Evolutionary conservation across 2,329 filamentous ascomycete genomes (phyloP).

Genomic region (Dendryphion nanum): DNA sequence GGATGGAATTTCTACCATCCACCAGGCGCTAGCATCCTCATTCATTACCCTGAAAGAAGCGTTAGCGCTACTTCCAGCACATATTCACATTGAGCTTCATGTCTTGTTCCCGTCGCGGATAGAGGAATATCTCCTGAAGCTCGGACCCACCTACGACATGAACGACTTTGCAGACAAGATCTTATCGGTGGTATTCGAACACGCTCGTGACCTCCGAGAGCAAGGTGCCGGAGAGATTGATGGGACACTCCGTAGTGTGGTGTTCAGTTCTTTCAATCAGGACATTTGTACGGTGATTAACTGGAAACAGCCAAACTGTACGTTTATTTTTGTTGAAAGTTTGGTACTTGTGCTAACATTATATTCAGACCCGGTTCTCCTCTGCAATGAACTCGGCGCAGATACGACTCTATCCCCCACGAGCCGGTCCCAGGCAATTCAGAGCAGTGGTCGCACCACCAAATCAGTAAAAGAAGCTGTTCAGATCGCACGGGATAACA

Average conservation of each 20-base stretch:
- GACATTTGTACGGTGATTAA: slow-evolving; percentile 91
- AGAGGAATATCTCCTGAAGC: slow-evolving; percentile 68
- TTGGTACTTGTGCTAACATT: slow-evolving; percentile 12
- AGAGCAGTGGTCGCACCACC: slow-evolving; percentile 67
- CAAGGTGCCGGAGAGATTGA: slow-evolving; percentile 52
- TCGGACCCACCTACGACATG: slow-evolving; percentile 76
- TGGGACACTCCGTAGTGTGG: slow-evolving; percentile 77
- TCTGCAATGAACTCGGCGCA: slow-evolving; percentile 87
- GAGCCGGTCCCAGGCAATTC: slow-evolving; percentile 41
- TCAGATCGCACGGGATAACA: slow-evolving; percentile 88
- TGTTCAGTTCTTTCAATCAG: slow-evolving; percentile 91
- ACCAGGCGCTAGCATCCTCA: slow-evolving; percentile 69
- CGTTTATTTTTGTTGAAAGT: slow-evolving; percentile 26
- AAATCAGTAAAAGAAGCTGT: slow-evolving; percentile 94
- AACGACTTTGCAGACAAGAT: slow-evolving; percentile 85
- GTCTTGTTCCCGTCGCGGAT: slow-evolving; percentile 77
- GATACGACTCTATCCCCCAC: slow-evolving; percentile 43
- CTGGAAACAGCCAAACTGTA: slow-evolving; percentile 98
- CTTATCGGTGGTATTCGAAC: slow-evolving; percentile 83
- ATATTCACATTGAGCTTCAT: slow-evolving; percentile 89
- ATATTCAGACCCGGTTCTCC: slow-evolving; percentile 72
- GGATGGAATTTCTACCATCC: slow-evolving; percentile 56
- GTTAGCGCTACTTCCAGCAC: slow-evolving; percentile 69
- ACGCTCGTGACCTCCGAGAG: slow-evolving; percentile 69
- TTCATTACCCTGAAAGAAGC: slow-evolving; percentile 80